Conservation (phyloP, 2,329 filamentous ascomycete species). For the Monosporascus ibericus region DNA sequence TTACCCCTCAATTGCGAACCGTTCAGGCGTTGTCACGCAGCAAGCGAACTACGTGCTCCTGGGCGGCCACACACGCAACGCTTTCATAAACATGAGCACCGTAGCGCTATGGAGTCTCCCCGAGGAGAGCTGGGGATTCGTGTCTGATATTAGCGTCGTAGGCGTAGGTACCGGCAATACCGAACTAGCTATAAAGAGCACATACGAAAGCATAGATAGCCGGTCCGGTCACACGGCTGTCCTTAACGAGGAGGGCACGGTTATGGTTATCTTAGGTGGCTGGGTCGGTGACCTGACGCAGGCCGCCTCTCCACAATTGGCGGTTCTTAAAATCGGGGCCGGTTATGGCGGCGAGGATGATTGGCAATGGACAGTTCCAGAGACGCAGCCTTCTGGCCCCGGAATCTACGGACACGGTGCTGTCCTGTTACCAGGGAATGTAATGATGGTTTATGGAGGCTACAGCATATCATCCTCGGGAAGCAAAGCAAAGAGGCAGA, state of each 20-base stretch:
- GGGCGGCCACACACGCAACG: conserved; percentile 75
- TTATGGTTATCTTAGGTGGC: conserved; percentile 76
- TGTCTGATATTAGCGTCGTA: conserved; percentile 48
- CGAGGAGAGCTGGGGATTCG: conserved; percentile 79
- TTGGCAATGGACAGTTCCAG: conserved; percentile 67
- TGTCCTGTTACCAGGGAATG: conserved; percentile 56
- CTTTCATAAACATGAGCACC: conserved; percentile 93
- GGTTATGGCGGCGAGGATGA: conserved; percentile 64
- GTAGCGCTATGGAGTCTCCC: conserved; percentile 83
- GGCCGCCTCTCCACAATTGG: conserved; percentile 76
- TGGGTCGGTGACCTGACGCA: conserved; percentile 81
- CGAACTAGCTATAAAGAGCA: conserved; percentile 49
- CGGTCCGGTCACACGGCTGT: conserved; percentile 86
- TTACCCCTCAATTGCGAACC: conserved; percentile 62
- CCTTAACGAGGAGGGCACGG: conserved; percentile 69
- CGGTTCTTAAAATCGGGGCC: conserved; percentile 66
- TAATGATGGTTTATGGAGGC: conserved; percentile 63
- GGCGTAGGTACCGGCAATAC: conserved; percentile 37
- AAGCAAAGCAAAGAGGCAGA: conserved; percentile 28
- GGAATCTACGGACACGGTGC: conserved; percentile 61
- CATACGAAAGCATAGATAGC: conserved; percentile 55
- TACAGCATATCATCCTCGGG: conserved; percentile 40
- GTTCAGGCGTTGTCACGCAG: conserved; percentile 59
- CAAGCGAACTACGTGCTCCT: conserved; percentile 75
- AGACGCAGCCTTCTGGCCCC: conserved; percentile 35